Conservation (phyloP, 495 filamentous ascomycete species). For the Umbilicaria muhlenbergii region DNA sequence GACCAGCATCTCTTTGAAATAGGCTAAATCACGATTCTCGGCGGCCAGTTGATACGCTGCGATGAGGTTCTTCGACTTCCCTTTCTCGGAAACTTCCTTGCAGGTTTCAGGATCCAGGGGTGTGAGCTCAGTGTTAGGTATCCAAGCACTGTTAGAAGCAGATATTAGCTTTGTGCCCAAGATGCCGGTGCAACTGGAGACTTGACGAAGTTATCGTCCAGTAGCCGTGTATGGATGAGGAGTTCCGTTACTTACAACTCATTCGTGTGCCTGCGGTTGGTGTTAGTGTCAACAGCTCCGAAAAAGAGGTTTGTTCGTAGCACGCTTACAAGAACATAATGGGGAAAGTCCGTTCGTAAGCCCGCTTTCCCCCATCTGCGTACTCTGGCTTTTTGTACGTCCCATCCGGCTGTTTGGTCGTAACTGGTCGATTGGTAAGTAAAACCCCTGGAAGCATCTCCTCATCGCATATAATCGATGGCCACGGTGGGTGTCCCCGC, state of each 20-base stretch:
- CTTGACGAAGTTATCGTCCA: slow-evolving; percentile 4
- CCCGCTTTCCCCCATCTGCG: slow-evolving; percentile 67
- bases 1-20: slow-evolving; percentile 61
- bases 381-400: slow-evolving; percentile 64
- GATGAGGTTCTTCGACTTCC: slow-evolving; percentile 60
- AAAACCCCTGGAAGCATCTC: slow-evolving; percentile 69
- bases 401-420: slow-evolving; percentile 62
- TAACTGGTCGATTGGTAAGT: slow-evolving; percentile 59
- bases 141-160: slow-evolving; percentile 51
- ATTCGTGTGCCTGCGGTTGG: slow-evolving; percentile 45
- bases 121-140: slow-evolving; percentile 60
- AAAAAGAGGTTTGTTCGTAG: no score
- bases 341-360: slow-evolving; percentile 68
- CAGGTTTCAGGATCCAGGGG: slow-evolving; percentile 52
- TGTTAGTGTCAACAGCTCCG: slow-evolving; percentile 2
- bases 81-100: slow-evolving; percentile 43
- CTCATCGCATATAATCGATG: slow-evolving; percentile 79
- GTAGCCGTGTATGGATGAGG: neutral
- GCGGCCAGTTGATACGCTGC: slow-evolving; percentile 58
- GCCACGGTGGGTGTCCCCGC: slow-evolving; percentile 84
- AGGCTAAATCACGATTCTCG: slow-evolving; percentile 50
- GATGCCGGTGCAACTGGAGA: neutral
- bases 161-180: neutral
- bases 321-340: slow-evolving; percentile 62
- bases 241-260: slow-evolving; percentile 61